Percentiles rank a stretch among this genome's conserved stretches.
Conservation (phyloP, 495 filamentous ascomycete species). For the Platismatia glauca region DNA sequence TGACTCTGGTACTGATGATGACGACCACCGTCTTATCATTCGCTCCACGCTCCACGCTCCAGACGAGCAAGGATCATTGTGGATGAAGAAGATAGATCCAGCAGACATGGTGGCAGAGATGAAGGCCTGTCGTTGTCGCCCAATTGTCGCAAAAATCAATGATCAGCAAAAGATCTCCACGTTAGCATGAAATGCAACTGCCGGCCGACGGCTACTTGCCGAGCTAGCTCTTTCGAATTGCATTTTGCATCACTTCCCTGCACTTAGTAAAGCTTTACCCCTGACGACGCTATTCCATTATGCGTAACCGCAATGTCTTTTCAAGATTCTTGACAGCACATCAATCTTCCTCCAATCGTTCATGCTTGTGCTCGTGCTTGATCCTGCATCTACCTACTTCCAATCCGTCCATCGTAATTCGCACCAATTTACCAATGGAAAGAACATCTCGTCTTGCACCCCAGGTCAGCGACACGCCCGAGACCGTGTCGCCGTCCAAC, state of each 20-base stretch:
- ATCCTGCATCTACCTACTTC: background rate
- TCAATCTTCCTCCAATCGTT: background rate
- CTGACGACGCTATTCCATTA: constrained; percentile 1
- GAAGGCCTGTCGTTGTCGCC: background rate
- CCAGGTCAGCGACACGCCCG: background rate
- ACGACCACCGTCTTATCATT: too few relatives aligned
- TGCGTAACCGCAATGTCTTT: constrained; percentile 10
- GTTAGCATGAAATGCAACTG: background rate
- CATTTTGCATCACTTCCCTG: too few relatives aligned
- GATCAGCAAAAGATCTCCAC: constrained; percentile 1
- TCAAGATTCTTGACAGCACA: background rate
- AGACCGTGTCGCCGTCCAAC: background rate
- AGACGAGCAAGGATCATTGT: background rate
- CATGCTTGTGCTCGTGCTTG: background rate
- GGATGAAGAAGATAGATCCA: background rate
- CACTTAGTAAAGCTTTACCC: background rate
- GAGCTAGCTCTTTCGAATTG: too few relatives aligned
- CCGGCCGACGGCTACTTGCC: background rate
- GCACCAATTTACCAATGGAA: background rate
- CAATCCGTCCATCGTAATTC: background rate
- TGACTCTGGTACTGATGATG: too few relatives aligned
- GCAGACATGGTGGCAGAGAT: too few relatives aligned
- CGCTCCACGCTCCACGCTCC: too few relatives aligned
- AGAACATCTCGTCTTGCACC: too few relatives aligned
- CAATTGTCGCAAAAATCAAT: background rate